A percentile compares a stretch with the other conserved stretches of the same genome.
Conservation (phyloP, 306 rosid genomes). For the Gastrolobium bilobum region DNA sequence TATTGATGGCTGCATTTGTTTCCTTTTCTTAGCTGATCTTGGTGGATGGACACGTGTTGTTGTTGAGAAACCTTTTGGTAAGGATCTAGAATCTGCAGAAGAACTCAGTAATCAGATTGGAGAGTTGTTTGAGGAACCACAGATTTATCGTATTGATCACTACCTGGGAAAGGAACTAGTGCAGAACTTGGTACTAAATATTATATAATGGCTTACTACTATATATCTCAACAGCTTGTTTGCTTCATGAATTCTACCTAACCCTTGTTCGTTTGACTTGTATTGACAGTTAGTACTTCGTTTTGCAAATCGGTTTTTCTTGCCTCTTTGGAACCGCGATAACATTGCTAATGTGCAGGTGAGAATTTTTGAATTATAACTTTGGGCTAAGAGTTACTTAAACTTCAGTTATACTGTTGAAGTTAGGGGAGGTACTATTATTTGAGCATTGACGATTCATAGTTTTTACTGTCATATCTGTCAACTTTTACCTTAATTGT, state of each 20-base stretch:
- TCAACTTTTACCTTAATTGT: background rate
- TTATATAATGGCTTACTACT: slow-evolving; percentile 21
- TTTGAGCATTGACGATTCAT: slow-evolving; percentile 16
- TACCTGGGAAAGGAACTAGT: slow-evolving; percentile 92
- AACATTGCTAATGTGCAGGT: slow-evolving; percentile 87
- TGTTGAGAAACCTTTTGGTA: slow-evolving; percentile 96
- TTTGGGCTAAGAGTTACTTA: slow-evolving; percentile 33
- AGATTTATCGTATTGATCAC: slow-evolving; percentile 90
- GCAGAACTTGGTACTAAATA: slow-evolving; percentile 78
- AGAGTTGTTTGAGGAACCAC: slow-evolving; percentile 78
- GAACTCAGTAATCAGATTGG: slow-evolving; percentile 81
- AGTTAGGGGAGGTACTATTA: background rate
- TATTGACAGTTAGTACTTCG: slow-evolving; percentile 87
- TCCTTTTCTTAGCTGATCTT: slow-evolving; percentile 66
- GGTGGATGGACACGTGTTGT: slow-evolving; percentile 94
- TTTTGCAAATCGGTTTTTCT: slow-evolving; percentile 82
- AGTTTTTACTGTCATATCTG: slow-evolving; percentile 25
- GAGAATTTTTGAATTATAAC: slow-evolving; percentile 48
- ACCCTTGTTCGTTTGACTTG: slow-evolving; percentile 40
- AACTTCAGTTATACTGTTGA: slow-evolving; percentile 3
- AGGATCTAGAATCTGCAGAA: slow-evolving; percentile 81
- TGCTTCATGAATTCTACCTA: slow-evolving; percentile 43
- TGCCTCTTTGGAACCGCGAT: slow-evolving; percentile 96
- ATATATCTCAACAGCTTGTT: no score
- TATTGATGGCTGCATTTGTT: slow-evolving; percentile 44